A percentile compares a stretch with the other conserved stretches of the same genome.
Conservation (phyloP, 1,139 yeast genomes). For the Hansenula lynferdii region DNA sequence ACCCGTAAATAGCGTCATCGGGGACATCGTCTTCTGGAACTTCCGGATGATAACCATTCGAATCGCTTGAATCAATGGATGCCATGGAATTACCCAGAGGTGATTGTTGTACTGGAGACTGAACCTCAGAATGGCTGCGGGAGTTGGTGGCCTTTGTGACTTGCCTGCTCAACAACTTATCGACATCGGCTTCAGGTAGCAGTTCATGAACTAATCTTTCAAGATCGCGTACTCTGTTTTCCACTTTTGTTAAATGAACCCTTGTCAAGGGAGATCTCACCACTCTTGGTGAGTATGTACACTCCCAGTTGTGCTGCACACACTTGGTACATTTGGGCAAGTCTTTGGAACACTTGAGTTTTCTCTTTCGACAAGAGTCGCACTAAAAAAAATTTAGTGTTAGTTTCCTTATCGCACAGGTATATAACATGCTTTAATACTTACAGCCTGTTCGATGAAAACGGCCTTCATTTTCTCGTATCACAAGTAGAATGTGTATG, state of each 20-base stretch:
- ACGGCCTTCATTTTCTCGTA: constrained; percentile 18
- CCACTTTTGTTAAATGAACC: constrained; percentile 75
- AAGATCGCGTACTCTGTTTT: constrained; percentile 51
- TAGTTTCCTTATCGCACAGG: too few relatives aligned
- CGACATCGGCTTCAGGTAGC: constrained; percentile 39
- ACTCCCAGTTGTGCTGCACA: constrained; percentile 64
- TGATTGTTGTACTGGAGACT: constrained; percentile 6
- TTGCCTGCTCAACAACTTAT: constrained; percentile 26
- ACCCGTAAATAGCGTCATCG: constrained; percentile 41
- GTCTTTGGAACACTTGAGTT: constrained; percentile 59
- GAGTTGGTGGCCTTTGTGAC: constrained; percentile 6
- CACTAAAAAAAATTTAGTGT: constrained; percentile 27
- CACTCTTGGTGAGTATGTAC: constrained; percentile 73
- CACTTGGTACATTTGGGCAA: constrained; percentile 77
- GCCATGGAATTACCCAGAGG: constrained; percentile 5
- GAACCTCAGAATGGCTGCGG: constrained; percentile 4
- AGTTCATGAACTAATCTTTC: constrained; percentile 46
- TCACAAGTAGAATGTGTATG: too few relatives aligned
- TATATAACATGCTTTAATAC: too few relatives aligned
- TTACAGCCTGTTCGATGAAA: constrained; percentile 26
- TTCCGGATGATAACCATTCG: constrained; percentile 26
- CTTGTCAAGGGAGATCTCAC: constrained; percentile 80
- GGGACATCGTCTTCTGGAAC: constrained; percentile 34
- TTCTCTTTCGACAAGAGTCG: constrained; percentile 45
- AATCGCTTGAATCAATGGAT: constrained; percentile 9